Base-by-base conservation (phyloP, 257 asterid species). In the Solanum sparsipilum region DNA sequence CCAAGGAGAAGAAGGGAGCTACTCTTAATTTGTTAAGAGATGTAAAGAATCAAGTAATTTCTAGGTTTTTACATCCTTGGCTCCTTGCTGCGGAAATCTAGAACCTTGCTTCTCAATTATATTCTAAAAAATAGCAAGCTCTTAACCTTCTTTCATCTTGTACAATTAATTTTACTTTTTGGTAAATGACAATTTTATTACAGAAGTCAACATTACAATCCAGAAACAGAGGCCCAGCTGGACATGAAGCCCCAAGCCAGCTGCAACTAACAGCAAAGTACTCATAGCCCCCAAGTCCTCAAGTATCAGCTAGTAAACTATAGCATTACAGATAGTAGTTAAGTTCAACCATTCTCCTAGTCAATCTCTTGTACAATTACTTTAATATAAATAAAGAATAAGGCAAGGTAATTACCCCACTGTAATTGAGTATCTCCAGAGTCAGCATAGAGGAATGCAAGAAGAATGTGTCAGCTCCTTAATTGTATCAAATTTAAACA, bases 351-450 rank as follows among this genome's bases (percentile, higher is more conserved):
- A 29, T 15, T 70, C 36, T 70, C 38, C 75, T 29, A 70, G 38
- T 29, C 75, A 27, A 68, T 68, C 35, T 68, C 8, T 68, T 68
- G 35, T 68, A 68, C 9, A 10, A 68, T 29, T 68, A 68, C 27
- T 68, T 68, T 27, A 36, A 84, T 34, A 36, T 21, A 86, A 89
- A 87, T 71, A 75, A 52, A 79, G 88, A 88, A 32, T 73, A 52
- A 71, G 76, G 52, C 88, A 90, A 86, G 91, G 88, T 87, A 38
- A 73, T 93, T 96, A 94, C 98, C 98, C 98, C 98, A 96, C 98
- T 96, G 94, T 88, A 70, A 90, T 89, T 89, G 86, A 89, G 87
- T 23, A 87, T 88, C 90, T 73, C 91, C 92, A 83, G 70, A 87
- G 27, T 93, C 94, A 87, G 89, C 96, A 91, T 88, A 93, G 88